Conservation (phyloP, 2,329 filamentous ascomycete species). For the Penicillium verrucosum region DNA sequence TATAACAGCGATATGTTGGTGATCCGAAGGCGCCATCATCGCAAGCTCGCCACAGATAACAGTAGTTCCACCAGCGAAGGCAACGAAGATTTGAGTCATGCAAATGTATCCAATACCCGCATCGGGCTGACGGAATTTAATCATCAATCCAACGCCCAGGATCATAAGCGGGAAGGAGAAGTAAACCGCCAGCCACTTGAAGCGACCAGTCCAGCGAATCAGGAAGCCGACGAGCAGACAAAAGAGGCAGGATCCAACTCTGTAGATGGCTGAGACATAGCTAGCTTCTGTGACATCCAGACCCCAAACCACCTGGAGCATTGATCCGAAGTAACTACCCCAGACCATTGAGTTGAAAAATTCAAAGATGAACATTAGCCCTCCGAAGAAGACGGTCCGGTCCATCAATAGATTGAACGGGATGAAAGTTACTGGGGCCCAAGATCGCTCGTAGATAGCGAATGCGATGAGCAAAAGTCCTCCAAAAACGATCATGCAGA, state of each 20-base stretch:
- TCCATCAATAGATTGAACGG: constrained; percentile 19
- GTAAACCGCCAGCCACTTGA: constrained; percentile 16
- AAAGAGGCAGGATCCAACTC: constrained; percentile 18
- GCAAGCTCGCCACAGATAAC: constrained; percentile 17
- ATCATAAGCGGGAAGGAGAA: constrained; percentile 17
- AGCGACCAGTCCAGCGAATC: constrained; percentile 15
- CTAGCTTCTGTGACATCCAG: constrained; percentile 12
- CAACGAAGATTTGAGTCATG: constrained; percentile 21
- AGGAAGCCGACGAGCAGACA: constrained; percentile 14
- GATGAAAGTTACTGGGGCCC: constrained; percentile 21
- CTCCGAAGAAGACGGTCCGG: constrained; percentile 14
- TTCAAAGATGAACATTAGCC: constrained; percentile 4
- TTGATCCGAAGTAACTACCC: constrained; percentile 15
- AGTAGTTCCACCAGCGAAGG: constrained; percentile 16
- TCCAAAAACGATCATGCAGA: constrained; percentile 22
- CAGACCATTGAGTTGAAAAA: constrained; percentile 18
- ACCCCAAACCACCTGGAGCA: constrained; percentile 17
- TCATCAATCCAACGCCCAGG: constrained; percentile 19
- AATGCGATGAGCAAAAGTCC: constrained; percentile 12
- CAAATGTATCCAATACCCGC: constrained; percentile 14
- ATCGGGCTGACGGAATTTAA: constrained; percentile 21
- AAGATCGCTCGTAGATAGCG: constrained; percentile 17
- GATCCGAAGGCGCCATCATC: constrained; percentile 17
- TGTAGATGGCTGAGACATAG: constrained; percentile 21
- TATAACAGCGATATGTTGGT: constrained; percentile 17